phyloP scores from a whole-genome alignment of 495 filamentous ascomycete genomes.

The Penicilliopsis zonata region DNA sequence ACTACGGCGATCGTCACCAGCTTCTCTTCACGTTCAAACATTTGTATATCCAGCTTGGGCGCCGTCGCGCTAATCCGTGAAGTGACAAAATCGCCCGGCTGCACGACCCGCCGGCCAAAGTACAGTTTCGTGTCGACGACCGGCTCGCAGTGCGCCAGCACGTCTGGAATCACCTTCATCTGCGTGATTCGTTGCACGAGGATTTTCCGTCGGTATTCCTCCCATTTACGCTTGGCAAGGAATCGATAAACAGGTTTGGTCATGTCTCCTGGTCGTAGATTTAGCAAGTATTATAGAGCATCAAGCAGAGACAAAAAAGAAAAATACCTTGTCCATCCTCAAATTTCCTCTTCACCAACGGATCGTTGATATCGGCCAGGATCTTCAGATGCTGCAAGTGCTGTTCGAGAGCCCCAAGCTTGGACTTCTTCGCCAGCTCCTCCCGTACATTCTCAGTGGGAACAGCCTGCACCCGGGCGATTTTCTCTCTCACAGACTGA shows the following conservation, averaged over 20 bases:
- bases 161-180: slow-evolving; percentile 83
- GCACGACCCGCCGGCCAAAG: slow-evolving; percentile 54
- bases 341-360: slow-evolving; percentile 83
- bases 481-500: slow-evolving; percentile 42
- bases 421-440: slow-evolving; percentile 47
- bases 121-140: slow-evolving; percentile 63
- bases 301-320: neutral
- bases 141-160: slow-evolving; percentile 77
- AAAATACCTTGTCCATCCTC: slow-evolving; percentile 78
- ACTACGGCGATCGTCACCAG: slow-evolving; percentile 76
- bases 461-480: slow-evolving; percentile 45
- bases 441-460: slow-evolving; percentile 48
- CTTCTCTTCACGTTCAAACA: slow-evolving; percentile 69
- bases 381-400: slow-evolving; percentile 78
- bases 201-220: slow-evolving; percentile 59
- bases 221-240: slow-evolving; percentile 81
- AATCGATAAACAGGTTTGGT: slow-evolving; percentile 91
- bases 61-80: slow-evolving; percentile 53
- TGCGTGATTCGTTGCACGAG: slow-evolving; percentile 80
- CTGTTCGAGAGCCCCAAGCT: slow-evolving; percentile 56
- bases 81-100: slow-evolving; percentile 68
- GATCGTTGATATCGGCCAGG: slow-evolving; percentile 89
- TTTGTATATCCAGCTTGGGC: slow-evolving; percentile 68
- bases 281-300: slow-evolving; percentile 1
- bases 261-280: slow-evolving; percentile 95